A percentile compares a stretch with the other conserved stretches of the same genome.
These are phyloP conservation scores for Eucalyptus curtisii DNA, from an alignment of 345 rosid species.

Conservation along the genomic window DNA sequence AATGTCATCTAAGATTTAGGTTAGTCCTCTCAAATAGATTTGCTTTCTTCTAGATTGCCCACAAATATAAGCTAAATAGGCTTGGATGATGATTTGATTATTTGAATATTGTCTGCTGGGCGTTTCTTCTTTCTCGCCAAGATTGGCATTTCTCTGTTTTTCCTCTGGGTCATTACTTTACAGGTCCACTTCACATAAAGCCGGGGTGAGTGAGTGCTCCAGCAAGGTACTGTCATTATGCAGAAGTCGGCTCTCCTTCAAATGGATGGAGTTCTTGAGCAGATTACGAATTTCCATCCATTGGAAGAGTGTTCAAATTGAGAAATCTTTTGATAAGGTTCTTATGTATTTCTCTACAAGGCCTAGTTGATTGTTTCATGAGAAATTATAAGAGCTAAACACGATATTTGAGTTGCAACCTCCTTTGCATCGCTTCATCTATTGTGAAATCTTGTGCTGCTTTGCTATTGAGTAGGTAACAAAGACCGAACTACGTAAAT, in stretches of 20 bases:
- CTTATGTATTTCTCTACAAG: background rate
- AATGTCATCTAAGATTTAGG: background rate
- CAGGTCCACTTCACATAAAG: background rate
- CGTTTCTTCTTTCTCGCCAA: background rate
- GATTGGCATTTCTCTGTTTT: background rate
- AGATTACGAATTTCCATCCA: background rate
- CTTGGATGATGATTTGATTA: background rate
- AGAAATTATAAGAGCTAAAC: background rate
- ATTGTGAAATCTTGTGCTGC: background rate
- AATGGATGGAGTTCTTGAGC: background rate
- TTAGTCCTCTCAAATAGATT: background rate
- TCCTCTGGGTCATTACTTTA: background rate
- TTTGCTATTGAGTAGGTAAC: background rate
- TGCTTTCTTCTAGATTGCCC: background rate
- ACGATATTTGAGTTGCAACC: rapidly evolving
- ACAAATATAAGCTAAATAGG: background rate
- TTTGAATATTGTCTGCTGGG: background rate
- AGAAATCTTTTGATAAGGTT: background rate
- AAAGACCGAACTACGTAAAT: rapidly evolving
- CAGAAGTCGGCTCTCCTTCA: background rate
- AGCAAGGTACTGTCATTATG: background rate
- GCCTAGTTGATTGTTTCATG: background rate
- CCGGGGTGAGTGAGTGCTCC: background rate
- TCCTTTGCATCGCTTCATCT: background rate
- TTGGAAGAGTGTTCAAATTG: background rate